Base-by-base conservation (phyloP, 805 yeast species). In the Tanozyma kutaoensis region DNA sequence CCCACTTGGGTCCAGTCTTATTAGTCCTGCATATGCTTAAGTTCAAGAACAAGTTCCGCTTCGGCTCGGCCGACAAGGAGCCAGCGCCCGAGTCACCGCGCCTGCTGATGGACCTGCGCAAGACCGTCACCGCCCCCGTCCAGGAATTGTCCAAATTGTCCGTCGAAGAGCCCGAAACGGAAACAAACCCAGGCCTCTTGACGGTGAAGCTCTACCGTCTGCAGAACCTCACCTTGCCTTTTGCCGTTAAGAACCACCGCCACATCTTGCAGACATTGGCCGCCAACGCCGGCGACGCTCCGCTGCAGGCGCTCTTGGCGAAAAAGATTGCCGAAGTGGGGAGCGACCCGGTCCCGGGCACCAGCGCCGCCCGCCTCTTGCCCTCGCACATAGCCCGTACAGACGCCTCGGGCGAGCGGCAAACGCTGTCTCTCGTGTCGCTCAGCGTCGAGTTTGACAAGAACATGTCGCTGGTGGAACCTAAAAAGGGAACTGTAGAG, bases 391-490 rank as follows among this genome's bases (percentile, higher is more conserved):
- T 66, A 23, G 55, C 69, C 25, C 55, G 70, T 24, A 75, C 80
- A 11, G 66, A 67, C 17, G 35, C 33, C 20, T 21, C 27, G n/a
- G 73, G 38, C 12, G 58, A 55, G 24, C 61, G 62, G 27, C 35
- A 72, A 72, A 38, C 70, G 7, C 17, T 5, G 17, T 5, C 91
- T 12, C 64, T 93, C 33, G 66, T 91, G 21, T 82, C 81, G 50
- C 67, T 86, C 43, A 84, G 94, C 2, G 64, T 91, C 24, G 99
- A 91, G 52, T 88, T 85, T 47, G 99, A 91, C 54, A 91, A 91
- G 52, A 84, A 88, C 27, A 91, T 86, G 38, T 77, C 91, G 36
- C 68, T 85, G 11, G 73, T 88, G 27, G 93, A 85, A 39, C 91
- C 97, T 2, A 71, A 75, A 16, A 71, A 79, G 28, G 95, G 95